Evolutionary conservation across 352 stramenopile genomes (phyloP).

Genomic region (Pythium plurisporium): DNA sequence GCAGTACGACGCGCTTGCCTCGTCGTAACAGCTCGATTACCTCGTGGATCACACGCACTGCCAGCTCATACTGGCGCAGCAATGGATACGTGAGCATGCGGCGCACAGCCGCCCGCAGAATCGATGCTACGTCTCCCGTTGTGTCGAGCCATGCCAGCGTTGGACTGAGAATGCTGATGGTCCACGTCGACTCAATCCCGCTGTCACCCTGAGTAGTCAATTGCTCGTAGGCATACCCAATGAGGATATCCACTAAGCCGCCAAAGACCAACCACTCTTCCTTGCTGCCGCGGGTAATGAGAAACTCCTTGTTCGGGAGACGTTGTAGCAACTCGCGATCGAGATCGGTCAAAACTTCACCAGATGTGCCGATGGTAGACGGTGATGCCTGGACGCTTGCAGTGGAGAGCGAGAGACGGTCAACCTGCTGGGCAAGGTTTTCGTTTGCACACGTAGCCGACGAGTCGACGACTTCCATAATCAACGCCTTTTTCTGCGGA

Average conservation of each 20-base stretch:
- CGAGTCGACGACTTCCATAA: constrained; percentile 46
- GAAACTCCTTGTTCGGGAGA: constrained; percentile 77
- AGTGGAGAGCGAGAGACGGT: constrained; percentile 1
- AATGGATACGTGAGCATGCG: constrained; percentile 96
- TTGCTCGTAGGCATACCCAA: constrained; percentile 95
- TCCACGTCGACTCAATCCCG: constrained; percentile 96
- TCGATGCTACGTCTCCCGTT: constrained; percentile 42
- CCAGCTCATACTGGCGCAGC: constrained; percentile 90
- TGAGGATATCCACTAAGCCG: constrained; percentile 92
- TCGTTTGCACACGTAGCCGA: too few relatives aligned
- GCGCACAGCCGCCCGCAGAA: constrained; percentile 75
- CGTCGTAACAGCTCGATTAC: constrained; percentile 78
- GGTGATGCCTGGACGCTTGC: background rate
- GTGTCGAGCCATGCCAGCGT: constrained; percentile 94
- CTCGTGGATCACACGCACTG: constrained; percentile 74
- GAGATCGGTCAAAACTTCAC: constrained; percentile 47
- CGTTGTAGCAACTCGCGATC: constrained; percentile 75
- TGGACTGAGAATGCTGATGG: constrained; percentile 92
- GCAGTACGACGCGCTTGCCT: constrained; percentile 88
- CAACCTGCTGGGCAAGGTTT: constrained; percentile 1
- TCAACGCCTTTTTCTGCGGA: constrained; percentile 26
- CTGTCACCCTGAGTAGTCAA: constrained; percentile 93
- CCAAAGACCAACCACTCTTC: constrained; percentile 67
- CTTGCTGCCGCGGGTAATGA: constrained; percentile 48
- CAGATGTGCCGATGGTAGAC: constrained; percentile 13